Percentiles rank a stretch among this genome's conserved stretches.
Conservation (phyloP, 139 green algal genomes). For the Pleodorina starrii region DNA sequence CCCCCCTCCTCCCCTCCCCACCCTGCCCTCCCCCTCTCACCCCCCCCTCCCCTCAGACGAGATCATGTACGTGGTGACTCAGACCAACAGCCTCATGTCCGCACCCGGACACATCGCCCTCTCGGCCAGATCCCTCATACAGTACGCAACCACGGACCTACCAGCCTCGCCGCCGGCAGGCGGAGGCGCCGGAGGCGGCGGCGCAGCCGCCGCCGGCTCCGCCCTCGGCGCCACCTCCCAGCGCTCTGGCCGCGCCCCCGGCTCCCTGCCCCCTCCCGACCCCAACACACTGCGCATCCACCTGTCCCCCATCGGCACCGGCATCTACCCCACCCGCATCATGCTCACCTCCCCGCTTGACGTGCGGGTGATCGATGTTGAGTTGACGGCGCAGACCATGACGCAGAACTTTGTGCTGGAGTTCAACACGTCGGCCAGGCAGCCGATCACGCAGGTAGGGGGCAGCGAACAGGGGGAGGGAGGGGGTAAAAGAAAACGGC, state of each 20-base stretch:
- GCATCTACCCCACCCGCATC: conserved; percentile 79
- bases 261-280: conserved; percentile 16
- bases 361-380: conserved; percentile 78
- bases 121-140: background rate
- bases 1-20: background rate
- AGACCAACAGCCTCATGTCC: conserved; percentile 70
- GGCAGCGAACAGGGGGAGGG: background rate
- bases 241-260: conserved; percentile 16
- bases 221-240: background rate
- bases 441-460: conserved; percentile 64
- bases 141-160: background rate
- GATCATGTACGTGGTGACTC: conserved; percentile 65
- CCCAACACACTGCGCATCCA: conserved; percentile 65
- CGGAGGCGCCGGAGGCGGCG: background rate
- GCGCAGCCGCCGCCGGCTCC: background rate
- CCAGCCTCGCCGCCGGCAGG: background rate
- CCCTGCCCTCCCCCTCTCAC: background rate
- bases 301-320: conserved; percentile 64
- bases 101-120: conserved; percentile 54
- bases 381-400: conserved; percentile 69
- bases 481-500: too few relatives aligned
- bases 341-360: conserved; percentile 72
- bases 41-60: conserved; percentile 28
- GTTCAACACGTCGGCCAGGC: conserved; percentile 69
- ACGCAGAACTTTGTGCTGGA: conserved; percentile 71